Evolutionary conservation across 1,284 basidiomycete genomes (phyloP), one percentile per base, ranked within the genome.

Genomic region (Rhodotorula sp.): DNA sequence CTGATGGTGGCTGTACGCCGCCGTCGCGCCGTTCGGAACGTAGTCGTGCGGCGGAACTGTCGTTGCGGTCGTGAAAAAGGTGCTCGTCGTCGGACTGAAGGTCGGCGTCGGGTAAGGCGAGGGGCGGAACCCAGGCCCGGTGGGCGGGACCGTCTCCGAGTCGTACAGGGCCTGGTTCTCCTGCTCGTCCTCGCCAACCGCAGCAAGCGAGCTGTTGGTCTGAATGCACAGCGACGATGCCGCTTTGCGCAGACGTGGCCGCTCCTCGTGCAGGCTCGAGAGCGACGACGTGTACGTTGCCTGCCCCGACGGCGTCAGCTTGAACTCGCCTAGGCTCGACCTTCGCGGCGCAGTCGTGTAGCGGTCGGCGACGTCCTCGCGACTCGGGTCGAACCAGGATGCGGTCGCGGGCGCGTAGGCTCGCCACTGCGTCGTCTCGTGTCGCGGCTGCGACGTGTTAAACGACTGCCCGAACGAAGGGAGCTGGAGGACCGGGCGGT

Each of bases 81-180:
- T 44, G 25, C 45, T 45, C 13, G 52, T 54, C 12, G 65, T 57
- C 44, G 70, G 54, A 25, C 55, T 48, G 66, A 67, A 67, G 1
- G 57, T 55, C 12, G 70, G 70, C 10, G 70, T 71, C 17, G 70
- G 70, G 44, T 71, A 71, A 4, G 60, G 66, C 41, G 65, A 64
- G 10, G 46, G 19, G 27, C 67, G 62, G 58, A 64, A 68, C 16
- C 27, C 44, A 8, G 21, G 16, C 12, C 14, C 23, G 27, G 13
- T 19, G 25, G 7, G 42, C 41, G 5, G 48, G 25, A 14, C 25
- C 23, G 9, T 34, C 34, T 27, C 27, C 49, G 50, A 7, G 45
- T 34, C 27, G 53, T 54, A 27, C 25, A 7, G 16, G 14, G 7
- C 19, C 14, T 21, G 60, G 23, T 52, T 8, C 17, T 12, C 42